Evolutionary conservation across 768 basidiomycete genomes (phyloP).

Genomic region (Agrocybe chaxingu): DNA sequence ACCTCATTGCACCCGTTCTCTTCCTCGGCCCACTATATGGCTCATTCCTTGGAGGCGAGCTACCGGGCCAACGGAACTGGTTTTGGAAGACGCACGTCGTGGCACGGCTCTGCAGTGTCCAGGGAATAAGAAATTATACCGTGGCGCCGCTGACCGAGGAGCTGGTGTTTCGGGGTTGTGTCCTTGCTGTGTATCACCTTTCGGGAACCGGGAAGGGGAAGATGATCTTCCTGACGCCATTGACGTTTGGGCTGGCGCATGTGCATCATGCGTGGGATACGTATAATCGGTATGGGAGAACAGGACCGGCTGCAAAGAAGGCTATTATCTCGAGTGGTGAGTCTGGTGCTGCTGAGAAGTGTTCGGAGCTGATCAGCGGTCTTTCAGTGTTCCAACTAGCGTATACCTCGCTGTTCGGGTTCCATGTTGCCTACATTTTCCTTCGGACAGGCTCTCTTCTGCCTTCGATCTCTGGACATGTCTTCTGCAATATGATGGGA

Average conservation of each 20-base stretch:
- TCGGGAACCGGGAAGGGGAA: constrained; percentile 48
- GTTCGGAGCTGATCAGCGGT: not conserved
- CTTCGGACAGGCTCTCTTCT: constrained; percentile 80
- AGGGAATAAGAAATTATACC: constrained; percentile 70
- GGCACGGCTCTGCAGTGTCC: constrained; percentile 42
- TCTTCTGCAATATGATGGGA: constrained; percentile 96
- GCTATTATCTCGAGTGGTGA: constrained; percentile 57
- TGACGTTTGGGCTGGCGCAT: constrained; percentile 91
- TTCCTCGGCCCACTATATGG: constrained; percentile 78
- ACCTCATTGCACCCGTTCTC: constrained; percentile 68
- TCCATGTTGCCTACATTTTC: constrained; percentile 82
- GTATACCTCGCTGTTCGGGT: constrained; percentile 94
- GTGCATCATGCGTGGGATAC: constrained; percentile 89
- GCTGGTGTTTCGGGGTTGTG: constrained; percentile 83
- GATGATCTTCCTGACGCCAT: constrained; percentile 79
- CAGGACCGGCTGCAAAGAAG: constrained; percentile 53
- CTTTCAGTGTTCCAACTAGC: constrained; percentile 75
- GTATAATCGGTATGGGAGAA: constrained; percentile 74
- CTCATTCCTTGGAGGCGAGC: constrained; percentile 35
- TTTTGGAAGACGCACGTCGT: constrained; percentile 35
- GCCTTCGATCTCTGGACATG: constrained; percentile 75
- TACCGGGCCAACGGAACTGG: constrained; percentile 59
- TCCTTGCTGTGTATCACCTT: constrained; percentile 71
- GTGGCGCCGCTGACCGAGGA: constrained; percentile 86
- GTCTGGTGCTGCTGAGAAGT: constrained; percentile 17